These are phyloP conservation scores for Entoloma clypeatum DNA, from an alignment of 1,284 basidiomycete species.

Conservation along the genomic window DNA sequence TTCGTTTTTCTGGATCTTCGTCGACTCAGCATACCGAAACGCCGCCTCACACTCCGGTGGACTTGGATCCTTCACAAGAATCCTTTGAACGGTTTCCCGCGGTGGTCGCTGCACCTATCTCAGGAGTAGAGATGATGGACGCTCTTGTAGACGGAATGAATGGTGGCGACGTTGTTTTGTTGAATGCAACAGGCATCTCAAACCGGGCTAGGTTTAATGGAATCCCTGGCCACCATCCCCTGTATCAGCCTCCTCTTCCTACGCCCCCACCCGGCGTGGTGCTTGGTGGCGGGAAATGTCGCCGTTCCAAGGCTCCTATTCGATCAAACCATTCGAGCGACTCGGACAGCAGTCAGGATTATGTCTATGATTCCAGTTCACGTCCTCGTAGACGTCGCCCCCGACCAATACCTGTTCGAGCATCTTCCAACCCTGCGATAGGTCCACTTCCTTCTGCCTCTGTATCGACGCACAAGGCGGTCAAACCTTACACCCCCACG, in stretches of 20 bases:
- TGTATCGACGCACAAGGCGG: constrained; percentile 17
- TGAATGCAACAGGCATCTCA: constrained; percentile 35
- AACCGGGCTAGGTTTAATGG: constrained; percentile 50
- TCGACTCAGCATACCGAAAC: constrained; percentile 60
- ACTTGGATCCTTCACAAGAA: constrained; percentile 42
- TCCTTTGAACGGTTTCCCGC: constrained; percentile 54
- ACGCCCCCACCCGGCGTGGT: constrained; percentile 76
- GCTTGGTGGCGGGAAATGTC: constrained; percentile 57
- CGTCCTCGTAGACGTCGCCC: constrained; percentile 37
- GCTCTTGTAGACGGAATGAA: constrained; percentile 85
- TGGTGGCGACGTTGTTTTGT: constrained; percentile 54
- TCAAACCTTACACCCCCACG: constrained; percentile 7
- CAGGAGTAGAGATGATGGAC: constrained; percentile 81
- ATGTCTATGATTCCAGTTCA: constrained; percentile 28
- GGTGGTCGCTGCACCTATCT: constrained; percentile 69
- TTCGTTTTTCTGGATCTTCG: constrained; percentile 65
- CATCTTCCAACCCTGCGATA: constrained; percentile 41
- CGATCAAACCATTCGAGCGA: constrained; percentile 32
- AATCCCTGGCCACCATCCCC: constrained; percentile 54
- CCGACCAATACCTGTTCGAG: constrained; percentile 35
- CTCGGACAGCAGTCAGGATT: constrained; percentile 48
- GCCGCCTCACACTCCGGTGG: constrained; percentile 63
- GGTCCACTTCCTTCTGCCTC: constrained; percentile 13
- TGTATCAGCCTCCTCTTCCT: constrained; percentile 76
- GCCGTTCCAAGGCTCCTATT: constrained; percentile 36